Evolutionary conservation across 106 monocot genomes (phyloP).

Genomic region (Acorus calamus): DNA sequence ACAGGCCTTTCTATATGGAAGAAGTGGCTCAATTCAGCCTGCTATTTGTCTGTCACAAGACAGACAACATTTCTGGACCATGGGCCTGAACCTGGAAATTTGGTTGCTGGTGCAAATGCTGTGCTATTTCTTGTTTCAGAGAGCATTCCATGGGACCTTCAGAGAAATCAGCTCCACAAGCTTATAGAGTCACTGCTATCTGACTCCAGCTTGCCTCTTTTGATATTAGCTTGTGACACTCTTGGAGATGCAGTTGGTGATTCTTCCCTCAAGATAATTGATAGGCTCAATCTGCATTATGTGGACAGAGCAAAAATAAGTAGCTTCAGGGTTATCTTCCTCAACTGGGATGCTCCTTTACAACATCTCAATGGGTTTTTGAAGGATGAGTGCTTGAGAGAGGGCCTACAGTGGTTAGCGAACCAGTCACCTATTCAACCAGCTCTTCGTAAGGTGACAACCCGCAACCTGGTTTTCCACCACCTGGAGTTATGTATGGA

Average conservation of each 20-base stretch:
- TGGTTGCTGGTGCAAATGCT: slow-evolving; percentile 38
- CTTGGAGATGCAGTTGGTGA: slow-evolving; percentile 11
- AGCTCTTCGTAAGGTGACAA: slow-evolving; percentile 30
- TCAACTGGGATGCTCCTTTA: slow-evolving; percentile 4
- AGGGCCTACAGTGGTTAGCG: slow-evolving; percentile 72
- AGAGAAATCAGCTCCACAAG: slow-evolving; percentile 43
- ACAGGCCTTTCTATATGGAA: slow-evolving; percentile 65
- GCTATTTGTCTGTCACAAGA: slow-evolving; percentile 56
- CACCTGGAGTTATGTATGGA: slow-evolving; percentile 29
- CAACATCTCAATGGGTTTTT: slow-evolving; percentile 33
- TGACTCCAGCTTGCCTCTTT: slow-evolving; percentile 65
- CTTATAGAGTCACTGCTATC: slow-evolving; percentile 42
- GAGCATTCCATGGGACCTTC: slow-evolving; percentile 53
- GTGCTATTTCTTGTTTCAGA: slow-evolving; percentile 59
- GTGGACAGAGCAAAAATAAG: slow-evolving; percentile 35
- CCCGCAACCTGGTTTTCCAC: slow-evolving; percentile 36
- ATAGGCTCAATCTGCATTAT: slow-evolving; percentile 39
- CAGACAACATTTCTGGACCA: slow-evolving; percentile 16
- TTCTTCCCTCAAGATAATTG: slow-evolving; percentile 22
- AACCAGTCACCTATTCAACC: slow-evolving; percentile 47
- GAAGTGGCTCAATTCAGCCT: slow-evolving; percentile 16
- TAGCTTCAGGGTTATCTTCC: slow-evolving; percentile 34
- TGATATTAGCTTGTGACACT: slow-evolving; percentile 30
- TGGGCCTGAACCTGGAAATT: slow-evolving; percentile 10
- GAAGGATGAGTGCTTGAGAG: slow-evolving; percentile 51